Percentiles rank a stretch among this genome's conserved stretches.
Evolutionary conservation across 139 green algal genomes (phyloP).

Genomic region (Closterium sp.): DNA sequence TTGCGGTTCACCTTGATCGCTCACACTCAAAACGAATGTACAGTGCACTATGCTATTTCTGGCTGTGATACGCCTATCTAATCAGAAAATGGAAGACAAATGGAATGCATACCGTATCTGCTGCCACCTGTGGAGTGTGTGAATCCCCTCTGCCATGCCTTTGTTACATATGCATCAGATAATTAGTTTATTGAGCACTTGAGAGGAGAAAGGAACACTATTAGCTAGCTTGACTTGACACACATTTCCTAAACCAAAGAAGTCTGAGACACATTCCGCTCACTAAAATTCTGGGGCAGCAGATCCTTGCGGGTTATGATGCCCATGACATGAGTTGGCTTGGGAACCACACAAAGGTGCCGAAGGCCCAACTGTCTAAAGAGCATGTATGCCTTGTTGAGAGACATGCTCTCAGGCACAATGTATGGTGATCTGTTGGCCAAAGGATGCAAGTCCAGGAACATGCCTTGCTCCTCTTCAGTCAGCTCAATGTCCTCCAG

Average conservation of each 20-base stretch:
- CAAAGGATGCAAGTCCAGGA: constrained; percentile 48
- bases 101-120: too few species aligned
- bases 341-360: constrained; percentile 85
- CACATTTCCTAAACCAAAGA: neutral
- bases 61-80: too few species aligned
- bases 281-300: constrained; percentile 14
- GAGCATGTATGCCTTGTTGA: constrained; percentile 63
- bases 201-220: too few species aligned
- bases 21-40: neutral
- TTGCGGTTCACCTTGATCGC: too few species aligned
- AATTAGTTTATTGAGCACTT: neutral
- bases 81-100: too few species aligned
- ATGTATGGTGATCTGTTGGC: constrained; percentile 39
- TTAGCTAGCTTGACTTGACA: too few species aligned
- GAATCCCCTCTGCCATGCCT: too few species aligned
- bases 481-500: constrained; percentile 41
- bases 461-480: constrained; percentile 40
- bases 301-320: constrained; percentile 95
- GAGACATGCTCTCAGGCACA: constrained; percentile 45
- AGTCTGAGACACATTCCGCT: neutral
- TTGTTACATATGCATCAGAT: too few species aligned
- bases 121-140: too few species aligned
- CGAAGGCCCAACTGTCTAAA: constrained; percentile 85
- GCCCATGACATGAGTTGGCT: constrained; percentile 68
- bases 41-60: too few species aligned